Evolutionary conservation across 2,329 filamentous ascomycete genomes (phyloP), one percentile per base, ranked within the genome.

Genomic region (Colletotrichum eleusines): DNA sequence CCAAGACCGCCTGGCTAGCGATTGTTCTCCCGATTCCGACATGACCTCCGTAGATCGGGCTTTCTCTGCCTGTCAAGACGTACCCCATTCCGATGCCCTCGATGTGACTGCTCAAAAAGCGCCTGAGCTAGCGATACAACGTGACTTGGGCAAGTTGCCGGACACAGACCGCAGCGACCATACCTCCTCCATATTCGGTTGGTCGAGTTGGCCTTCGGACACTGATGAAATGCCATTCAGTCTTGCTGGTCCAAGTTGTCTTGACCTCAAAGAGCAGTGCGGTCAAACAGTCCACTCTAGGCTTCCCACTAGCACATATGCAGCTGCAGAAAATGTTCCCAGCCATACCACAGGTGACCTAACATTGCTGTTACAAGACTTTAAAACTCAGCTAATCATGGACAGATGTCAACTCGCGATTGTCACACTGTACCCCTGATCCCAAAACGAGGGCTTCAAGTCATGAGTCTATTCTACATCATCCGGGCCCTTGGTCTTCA

Each of bases 101-200:
- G 28, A 33, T 20, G 8, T 8, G 16, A 28, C 28, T 26, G 26
- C 16, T 9, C 20, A 20, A 2, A 20, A 8, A 33, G 16, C 9
- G 3, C 28, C 18, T 28, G 57, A 33, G 5, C 8, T 20, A 11
- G 12, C 16, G 3, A 48, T 6, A 16, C 63, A 20, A 14, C 28
- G 53, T 23, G 18, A 23, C 16, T 1, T 31, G 51, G 73, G 72
- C 64, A 65, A 75, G 72, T 38, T 59, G 48, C 64, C 80, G 1
- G 83, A 86, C 72, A 74, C 75, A 7, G 83, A 78, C 75, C 83
- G 86, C 82, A 79, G 81, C 1, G 82, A 85, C 72, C 85, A 82
- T 61, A 58, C 76, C 4, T 73, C 77, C 1, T 68, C 70, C 2
- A 5, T 33, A 7, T 33, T 16, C 11, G 28, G 38, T 35, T 35